phyloP scores from a whole-genome alignment of 345 rosid genomes.

The Abelmoschus esculentus region DNA sequence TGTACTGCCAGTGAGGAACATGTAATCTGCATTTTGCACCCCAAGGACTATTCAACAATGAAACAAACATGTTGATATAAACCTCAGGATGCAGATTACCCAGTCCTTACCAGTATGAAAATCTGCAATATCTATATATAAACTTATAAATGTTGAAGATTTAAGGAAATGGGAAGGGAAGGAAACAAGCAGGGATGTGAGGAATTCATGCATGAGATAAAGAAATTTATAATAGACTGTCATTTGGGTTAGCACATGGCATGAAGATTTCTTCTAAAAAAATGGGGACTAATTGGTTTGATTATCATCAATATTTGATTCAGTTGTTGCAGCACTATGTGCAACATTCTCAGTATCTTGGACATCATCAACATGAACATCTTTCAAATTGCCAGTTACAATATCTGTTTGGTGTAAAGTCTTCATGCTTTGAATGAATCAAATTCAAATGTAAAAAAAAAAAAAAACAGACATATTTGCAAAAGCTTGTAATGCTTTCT shows the following conservation, averaged over 20 bases:
- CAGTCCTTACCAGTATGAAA: constrained; percentile 28
- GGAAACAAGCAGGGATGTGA: constrained; percentile 2
- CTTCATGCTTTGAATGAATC: too few species aligned
- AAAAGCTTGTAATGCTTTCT: too few species aligned
- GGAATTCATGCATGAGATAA: constrained; percentile 19
- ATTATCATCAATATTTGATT: neutral
- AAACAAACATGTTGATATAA: constrained; percentile 18
- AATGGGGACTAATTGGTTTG: constrained; percentile 7
- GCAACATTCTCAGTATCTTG: too few species aligned
- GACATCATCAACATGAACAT: too few species aligned
- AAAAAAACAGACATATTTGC: too few species aligned
- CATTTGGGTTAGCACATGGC: constrained; percentile 18
- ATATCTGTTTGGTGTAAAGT: too few species aligned
- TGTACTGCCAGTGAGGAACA: constrained; percentile 41
- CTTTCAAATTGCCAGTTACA: too few species aligned
- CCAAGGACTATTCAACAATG: constrained; percentile 33
- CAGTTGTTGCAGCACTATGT: too few species aligned
- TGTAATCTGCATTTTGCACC: constrained; percentile 56
- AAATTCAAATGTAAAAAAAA: too few species aligned
- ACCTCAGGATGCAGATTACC: constrained; percentile 35
- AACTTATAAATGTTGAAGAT: neutral
- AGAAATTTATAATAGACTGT: constrained; percentile 34
- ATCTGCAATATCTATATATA: too few species aligned
- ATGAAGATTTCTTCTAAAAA: constrained; percentile 20
- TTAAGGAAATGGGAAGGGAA: neutral